Percentiles rank a stretch among this genome's conserved stretches.
Conservation (phyloP, 768 basidiomycete species). For the Lyophyllum decastes region DNA sequence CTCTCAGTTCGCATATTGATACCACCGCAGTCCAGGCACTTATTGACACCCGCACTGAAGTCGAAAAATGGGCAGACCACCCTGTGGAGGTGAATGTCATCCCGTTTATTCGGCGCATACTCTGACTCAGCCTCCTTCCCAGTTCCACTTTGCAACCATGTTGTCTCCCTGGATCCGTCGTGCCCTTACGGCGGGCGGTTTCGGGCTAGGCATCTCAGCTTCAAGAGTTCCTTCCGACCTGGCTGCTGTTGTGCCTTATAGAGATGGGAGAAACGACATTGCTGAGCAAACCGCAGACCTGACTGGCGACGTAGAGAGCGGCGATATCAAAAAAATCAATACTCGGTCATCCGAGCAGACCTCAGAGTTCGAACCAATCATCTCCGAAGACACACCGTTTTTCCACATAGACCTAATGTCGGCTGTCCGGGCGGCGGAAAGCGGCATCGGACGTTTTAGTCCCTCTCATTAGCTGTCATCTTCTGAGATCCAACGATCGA, state of each 20-base stretch:
- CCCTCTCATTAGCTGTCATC: not conserved
- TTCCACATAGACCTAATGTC: slow-evolving; percentile 88
- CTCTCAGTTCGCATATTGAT: slow-evolving; percentile 77
- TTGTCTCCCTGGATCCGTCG: slow-evolving; percentile 94
- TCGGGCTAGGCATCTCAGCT: slow-evolving; percentile 67
- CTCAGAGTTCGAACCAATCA: slow-evolving; percentile 38
- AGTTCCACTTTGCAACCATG: slow-evolving; percentile 95
- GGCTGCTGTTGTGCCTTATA: slow-evolving; percentile 75
- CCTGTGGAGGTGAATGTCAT: slow-evolving; percentile 60
- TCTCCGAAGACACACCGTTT: slow-evolving; percentile 67
- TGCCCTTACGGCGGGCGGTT: slow-evolving; percentile 86
- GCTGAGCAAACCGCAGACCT: slow-evolving; percentile 25
- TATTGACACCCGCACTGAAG: slow-evolving; percentile 82
- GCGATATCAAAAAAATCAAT: slow-evolving; percentile 33
- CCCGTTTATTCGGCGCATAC: not conserved
- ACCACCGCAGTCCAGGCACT: slow-evolving; percentile 90
- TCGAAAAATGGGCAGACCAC: slow-evolving; percentile 86
- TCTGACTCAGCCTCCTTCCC: slow-evolving; percentile 4
- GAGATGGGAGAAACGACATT: slow-evolving; percentile 36
- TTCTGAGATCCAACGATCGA: not conserved
- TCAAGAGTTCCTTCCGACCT: slow-evolving; percentile 57
- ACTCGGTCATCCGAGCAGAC: slow-evolving; percentile 8
- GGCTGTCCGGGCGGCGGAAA: slow-evolving; percentile 73
- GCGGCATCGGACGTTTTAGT: slow-evolving; percentile 28
- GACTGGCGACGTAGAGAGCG: slow-evolving; percentile 34